Conservation (phyloP, 495 filamentous ascomycete species). For the Penicillium waksmanii region DNA sequence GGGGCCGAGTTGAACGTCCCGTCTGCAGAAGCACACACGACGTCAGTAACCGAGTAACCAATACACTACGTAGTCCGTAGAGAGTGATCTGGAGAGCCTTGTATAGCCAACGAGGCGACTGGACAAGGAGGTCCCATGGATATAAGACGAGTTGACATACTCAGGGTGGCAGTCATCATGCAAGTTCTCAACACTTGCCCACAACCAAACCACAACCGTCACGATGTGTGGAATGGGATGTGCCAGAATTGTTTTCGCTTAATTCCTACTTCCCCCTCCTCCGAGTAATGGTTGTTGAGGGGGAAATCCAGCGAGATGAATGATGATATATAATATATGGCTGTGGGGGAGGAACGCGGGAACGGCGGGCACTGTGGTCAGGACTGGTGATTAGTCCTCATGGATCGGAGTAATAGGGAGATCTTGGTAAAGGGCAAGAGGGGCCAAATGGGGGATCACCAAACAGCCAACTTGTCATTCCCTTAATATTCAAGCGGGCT, state of each 20-base stretch:
- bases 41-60: conserved; percentile 48
- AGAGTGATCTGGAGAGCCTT: conserved; percentile 9
- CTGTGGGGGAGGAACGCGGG: conserved; percentile 4
- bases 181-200: conserved; percentile 36
- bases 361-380: conserved; percentile 4
- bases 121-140: conserved; percentile 25
- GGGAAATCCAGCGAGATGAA: neutral
- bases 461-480: conserved; percentile 1
- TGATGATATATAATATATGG: conserved; percentile 1
- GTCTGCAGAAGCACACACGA: conserved; percentile 45
- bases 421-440: conserved; percentile 3
- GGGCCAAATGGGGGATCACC: neutral
- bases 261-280: conserved; percentile 27
- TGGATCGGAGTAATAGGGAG: neutral
- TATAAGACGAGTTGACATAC: conserved; percentile 43
- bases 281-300: conserved; percentile 14
- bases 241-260: conserved; percentile 18
- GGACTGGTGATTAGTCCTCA: neutral
- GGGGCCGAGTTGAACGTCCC: conserved; percentile 61
- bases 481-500: conserved; percentile 11
- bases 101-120: conserved; percentile 14
- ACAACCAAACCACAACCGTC: conserved; percentile 34
- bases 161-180: conserved; percentile 55
- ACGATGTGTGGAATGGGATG: conserved; percentile 18
- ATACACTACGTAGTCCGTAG: conserved; percentile 22